These are phyloP conservation scores for Pouteria campechiana DNA, from an alignment of 179 eudicot genomes.

Conservation along the genomic window DNA sequence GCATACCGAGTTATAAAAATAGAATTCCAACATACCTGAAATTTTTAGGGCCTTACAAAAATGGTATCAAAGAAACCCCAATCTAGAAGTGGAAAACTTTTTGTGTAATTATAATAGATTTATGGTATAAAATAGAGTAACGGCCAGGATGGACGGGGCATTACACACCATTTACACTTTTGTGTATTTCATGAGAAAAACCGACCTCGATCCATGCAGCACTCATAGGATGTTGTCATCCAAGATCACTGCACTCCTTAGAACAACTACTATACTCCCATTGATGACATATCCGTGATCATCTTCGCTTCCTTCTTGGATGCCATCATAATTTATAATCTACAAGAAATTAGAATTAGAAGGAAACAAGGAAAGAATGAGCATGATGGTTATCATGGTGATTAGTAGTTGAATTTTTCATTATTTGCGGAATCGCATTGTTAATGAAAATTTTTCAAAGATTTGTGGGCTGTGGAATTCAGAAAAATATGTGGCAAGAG, in stretches of 20 bases:
- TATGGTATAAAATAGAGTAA: no score
- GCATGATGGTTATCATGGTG: not conserved
- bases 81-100: no score
- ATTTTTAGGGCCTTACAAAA: no score
- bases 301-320: conserved; percentile 52
- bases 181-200: no score
- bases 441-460: not conserved
- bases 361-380: not conserved
- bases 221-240: conserved; percentile 45
- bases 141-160: no score
- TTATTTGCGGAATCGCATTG: not conserved
- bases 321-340: conserved; percentile 56
- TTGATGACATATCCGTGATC: conserved; percentile 49
- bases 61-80: no score
- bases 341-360: conserved; percentile 10
- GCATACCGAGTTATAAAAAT: no score
- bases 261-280: conserved; percentile 46
- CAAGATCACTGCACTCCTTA: conserved; percentile 42
- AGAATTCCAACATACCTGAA: no score
- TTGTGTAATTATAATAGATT: no score
- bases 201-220: no score
- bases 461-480: no score
- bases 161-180: no score
- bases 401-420: not conserved
- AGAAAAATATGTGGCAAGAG: not conserved